Evolutionary conservation across 2,329 filamentous ascomycete species (phyloP), one percentile per base, ranked within the genome.

Genomic region (Trichoderma koningiopsis): DNA sequence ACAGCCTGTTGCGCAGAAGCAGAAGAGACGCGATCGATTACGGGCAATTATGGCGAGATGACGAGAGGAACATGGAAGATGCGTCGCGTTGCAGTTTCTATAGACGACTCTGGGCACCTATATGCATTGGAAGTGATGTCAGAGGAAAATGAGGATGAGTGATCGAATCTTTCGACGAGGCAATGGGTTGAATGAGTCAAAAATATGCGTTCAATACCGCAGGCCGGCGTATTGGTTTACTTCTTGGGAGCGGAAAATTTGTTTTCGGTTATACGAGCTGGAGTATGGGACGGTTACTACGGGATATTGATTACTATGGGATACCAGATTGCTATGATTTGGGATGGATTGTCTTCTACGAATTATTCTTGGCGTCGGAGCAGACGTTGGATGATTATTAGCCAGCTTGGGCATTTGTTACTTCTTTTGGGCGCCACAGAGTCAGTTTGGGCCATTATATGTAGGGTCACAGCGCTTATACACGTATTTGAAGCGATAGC

Each of bases 21-120:
- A 68, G 24, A 68, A 31, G 49, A 40, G 65, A 10, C 65, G 56
- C 65, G 65, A 68, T 55, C 57, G 57, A n/a, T 35, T 67, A 5
- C 43, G 43, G 4, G 14, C 6, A 19, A 29, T 67, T 5, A 35
- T 67, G 40, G 53, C 37, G 24, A 37, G 55, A 22, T 47, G 40
- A 67, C 49, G 40, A 66, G 6, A 19, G 5, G 6, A 19, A 24
- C n/a, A 19, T 29, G 57, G 10, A n/a, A 13, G 47, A 49, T 43
- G 40, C 19, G n/a, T 43, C 40, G 16, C n/a, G 40, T n/a, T n/a
- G 16, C 37, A 19, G 37, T 43, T 43, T 19, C 5, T 19, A 43
- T 29, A 4, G 27, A 19, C 52, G 16, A 22, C 14, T 22, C n/a
- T 58, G 22, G 6, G 0, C 5, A 7, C n/a, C 22, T 1, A 14